Evolutionary conservation across 345 rosid genomes (phyloP), one percentile per base, ranked within the genome.

Genomic region (Gossypium bickii): DNA sequence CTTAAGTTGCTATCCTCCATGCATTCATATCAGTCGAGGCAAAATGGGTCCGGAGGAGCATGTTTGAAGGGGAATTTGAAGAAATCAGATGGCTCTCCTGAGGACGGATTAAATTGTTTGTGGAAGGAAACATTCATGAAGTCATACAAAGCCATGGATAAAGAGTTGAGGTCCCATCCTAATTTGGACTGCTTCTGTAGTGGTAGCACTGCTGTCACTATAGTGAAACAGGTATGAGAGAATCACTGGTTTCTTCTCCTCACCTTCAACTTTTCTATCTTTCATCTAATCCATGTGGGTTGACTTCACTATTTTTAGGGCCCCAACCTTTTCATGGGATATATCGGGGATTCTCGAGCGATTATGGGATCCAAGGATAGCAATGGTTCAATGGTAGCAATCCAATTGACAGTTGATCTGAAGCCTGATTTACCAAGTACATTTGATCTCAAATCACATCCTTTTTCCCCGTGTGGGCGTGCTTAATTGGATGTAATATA

Each of bases 381-480:
- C 77, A 82, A 90, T 69, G 89, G 87, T 80, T 86, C 93, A 3
- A 80, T 96, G 93, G 89, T 88, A 53, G 97, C 99, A 65, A 72
- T 85, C 80, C 99, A 93, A 87, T 87, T 96, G 77, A 89, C 99
- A 38, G 94, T 96, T 72, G 99, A 96, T 83, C 81, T 96, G 78
- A 96, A 96, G 86, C 99, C 98, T 38, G 97, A 96, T 89, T 88
- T 96, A 80, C 99, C 99, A 70, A 91, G 99, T 95, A 88, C 55
- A 87, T 59, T 12, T 59, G 41, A 59, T 78, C 41, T 73, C n/a
- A 18, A 24, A 67, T 22, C n/a, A 25, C 51, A 34, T 34, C 41
- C 25, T 57, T 16, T 3, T 73, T 71, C 63, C 12, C 18, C 52
- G 73, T 3, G 9, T 55, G 24, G 69, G 2, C 72, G 2, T 57